A percentile compares a stretch with the other conserved stretches of the same genome.
phyloP scores from a whole-genome alignment of 2,329 filamentous ascomycete genomes.

The Didymella keratinophila region DNA sequence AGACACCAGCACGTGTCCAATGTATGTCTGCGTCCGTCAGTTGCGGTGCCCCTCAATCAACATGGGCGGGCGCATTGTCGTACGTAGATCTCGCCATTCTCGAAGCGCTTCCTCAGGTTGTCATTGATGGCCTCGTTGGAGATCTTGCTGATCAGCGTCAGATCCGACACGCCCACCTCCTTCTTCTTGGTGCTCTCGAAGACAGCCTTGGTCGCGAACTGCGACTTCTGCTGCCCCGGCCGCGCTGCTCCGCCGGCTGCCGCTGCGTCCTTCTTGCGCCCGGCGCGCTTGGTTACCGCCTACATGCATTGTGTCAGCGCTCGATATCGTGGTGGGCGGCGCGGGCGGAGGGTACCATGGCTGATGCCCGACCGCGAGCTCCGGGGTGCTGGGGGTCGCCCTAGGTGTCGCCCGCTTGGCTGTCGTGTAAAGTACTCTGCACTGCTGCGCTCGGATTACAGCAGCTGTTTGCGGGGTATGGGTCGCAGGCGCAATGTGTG shows the following conservation, averaged over 20 bases:
- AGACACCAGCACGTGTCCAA: conserved; percentile 98
- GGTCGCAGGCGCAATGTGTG: conserved; percentile 19
- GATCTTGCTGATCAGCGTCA: conserved; percentile 97
- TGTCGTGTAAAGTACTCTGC: conserved; percentile 20
- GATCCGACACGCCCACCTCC: conserved; percentile 96
- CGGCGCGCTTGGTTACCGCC: conserved; percentile 66
- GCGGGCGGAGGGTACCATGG: conserved; percentile 41
- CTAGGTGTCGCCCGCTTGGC: conserved; percentile 19
- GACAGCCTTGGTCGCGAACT: conserved; percentile 91
- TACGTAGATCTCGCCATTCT: conserved; percentile 95
- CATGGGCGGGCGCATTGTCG: conserved; percentile 28
- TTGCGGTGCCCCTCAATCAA: conserved; percentile 16
- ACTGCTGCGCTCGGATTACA: conserved; percentile 11
- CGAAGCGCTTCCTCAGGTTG: conserved; percentile 97
- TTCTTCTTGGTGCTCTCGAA: conserved; percentile 99
- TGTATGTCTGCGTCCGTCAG: conserved; percentile 75
- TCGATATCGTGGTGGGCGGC: conserved; percentile 1
- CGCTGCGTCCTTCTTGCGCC: conserved; percentile 63
- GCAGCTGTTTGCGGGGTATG: conserved; percentile 8
- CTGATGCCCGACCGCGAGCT: conserved; percentile 45
- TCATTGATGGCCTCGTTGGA: conserved; percentile 99
- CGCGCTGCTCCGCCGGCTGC: conserved; percentile 55
- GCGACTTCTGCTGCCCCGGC: conserved; percentile 56
- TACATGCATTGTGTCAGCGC: conserved; percentile 41
- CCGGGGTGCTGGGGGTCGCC: conserved; percentile 22